Evolutionary conservation across 345 rosid genomes (phyloP).

Genomic region (Eucalyptus shirleyi): DNA sequence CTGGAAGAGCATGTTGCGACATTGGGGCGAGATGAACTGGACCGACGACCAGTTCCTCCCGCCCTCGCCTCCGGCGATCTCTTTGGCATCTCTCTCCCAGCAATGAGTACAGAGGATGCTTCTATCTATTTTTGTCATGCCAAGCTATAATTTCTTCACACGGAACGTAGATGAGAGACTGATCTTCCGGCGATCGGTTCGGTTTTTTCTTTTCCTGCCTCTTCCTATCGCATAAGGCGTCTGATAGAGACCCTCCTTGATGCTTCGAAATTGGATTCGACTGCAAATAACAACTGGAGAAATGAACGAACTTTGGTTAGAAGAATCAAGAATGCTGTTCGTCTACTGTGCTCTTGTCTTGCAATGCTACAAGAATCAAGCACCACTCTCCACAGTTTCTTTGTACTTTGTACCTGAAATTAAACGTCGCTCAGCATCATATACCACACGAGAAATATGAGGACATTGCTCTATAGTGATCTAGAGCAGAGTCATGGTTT

Average conservation of each 20-base stretch:
- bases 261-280: neutral
- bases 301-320: neutral
- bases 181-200: neutral
- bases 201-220: neutral
- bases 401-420: neutral
- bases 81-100: slow-evolving; percentile 14
- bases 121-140: neutral
- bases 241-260: neutral
- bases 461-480: neutral
- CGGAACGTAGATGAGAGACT: neutral
- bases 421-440: neutral
- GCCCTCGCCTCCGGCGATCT: slow-evolving; percentile 76
- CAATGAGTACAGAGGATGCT: slow-evolving; percentile 2
- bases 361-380: neutral
- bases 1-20: slow-evolving; percentile 85
- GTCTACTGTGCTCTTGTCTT: neutral
- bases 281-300: neutral
- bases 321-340: neutral
- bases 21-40: slow-evolving; percentile 90
- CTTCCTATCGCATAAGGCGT: neutral
- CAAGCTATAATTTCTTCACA: neutral
- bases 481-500: accelerated
- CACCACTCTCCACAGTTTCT: neutral
- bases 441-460: neutral
- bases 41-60: slow-evolving; percentile 37